These are phyloP conservation scores for Parietaria judaica DNA, from an alignment of 306 rosid genomes.

Conservation along the genomic window DNA sequence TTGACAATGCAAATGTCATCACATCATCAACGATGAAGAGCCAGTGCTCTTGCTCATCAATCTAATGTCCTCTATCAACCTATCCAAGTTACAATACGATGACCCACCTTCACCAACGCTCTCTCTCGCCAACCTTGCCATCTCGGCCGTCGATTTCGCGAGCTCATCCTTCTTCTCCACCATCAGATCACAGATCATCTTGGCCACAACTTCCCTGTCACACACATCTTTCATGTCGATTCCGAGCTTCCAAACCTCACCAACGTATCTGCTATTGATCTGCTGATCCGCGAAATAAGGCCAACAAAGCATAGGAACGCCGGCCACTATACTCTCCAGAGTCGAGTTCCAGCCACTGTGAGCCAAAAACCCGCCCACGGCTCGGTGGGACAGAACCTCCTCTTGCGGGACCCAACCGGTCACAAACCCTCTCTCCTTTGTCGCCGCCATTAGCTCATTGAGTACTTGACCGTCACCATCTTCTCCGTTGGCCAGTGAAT, in stretches of 20 bases:
- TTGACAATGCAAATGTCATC: too few species aligned
- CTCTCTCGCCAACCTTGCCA: conserved; percentile 7
- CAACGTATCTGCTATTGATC: conserved; percentile 23
- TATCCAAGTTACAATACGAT: conserved; percentile 15
- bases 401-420: conserved; percentile 52
- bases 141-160: not conserved
- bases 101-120: conserved; percentile 24
- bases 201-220: conserved; percentile 1
- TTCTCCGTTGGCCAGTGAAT: not conserved
- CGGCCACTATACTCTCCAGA: conserved; percentile 23
- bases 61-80: conserved; percentile 13
- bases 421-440: conserved; percentile 27
- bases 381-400: conserved; percentile 38
- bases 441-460: conserved; percentile 20
- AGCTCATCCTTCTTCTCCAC: conserved; percentile 13
- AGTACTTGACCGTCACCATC: not conserved
- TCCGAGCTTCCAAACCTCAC: conserved; percentile 30
- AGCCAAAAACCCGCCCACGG: conserved; percentile 43
- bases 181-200: conserved; percentile 8
- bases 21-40: too few species aligned
- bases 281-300: conserved; percentile 23
- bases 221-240: conserved; percentile 7
- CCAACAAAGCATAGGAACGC: conserved; percentile 28
- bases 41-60: not conserved
- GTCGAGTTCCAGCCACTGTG: conserved; percentile 38